Conservation (phyloP, 371 early-diverging fungal genomes). For the Mucor velutinosus region DNA sequence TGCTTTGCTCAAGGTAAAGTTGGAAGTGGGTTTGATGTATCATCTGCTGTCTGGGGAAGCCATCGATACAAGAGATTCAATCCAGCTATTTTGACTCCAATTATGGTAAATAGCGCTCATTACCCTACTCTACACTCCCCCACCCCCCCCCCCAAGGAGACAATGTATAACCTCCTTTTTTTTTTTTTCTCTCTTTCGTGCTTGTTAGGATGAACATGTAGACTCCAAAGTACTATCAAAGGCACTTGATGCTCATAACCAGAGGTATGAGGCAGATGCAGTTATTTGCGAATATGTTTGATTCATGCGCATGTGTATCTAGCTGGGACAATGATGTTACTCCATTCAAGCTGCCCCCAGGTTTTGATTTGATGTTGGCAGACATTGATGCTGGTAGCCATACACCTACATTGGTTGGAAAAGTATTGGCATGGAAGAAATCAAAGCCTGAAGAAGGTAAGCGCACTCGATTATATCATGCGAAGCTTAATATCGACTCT, state of each 20-base stretch:
- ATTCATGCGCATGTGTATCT: not conserved
- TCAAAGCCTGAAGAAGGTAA: conserved; percentile 58
- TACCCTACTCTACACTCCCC: too few species aligned
- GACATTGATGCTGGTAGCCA: conserved; percentile 93
- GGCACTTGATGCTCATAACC: conserved; percentile 29
- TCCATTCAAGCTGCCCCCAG: conserved; percentile 72
- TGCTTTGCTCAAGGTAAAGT: conserved; percentile 97
- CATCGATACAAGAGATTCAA: conserved; percentile 86
- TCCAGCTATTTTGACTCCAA: conserved; percentile 65
- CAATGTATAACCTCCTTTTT: not conserved
- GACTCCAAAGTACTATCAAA: conserved; percentile 24
- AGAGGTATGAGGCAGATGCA: conserved; percentile 24
- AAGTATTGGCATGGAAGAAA: conserved; percentile 86
- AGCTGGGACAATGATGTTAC: conserved; percentile 77
- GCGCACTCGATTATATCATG: not conserved
- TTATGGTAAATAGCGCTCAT: conserved; percentile 50
- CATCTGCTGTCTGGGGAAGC: conserved; percentile 88
- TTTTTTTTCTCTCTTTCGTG: not conserved
- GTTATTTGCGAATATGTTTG: not conserved
- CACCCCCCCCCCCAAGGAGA: not conserved
- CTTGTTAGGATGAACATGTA: conserved; percentile 30
- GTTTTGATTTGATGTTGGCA: conserved; percentile 78
- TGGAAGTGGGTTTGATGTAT: conserved; percentile 96
- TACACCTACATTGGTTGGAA: conserved; percentile 91
- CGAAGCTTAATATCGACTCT: not conserved